phyloP scores from a whole-genome alignment of 495 filamentous ascomycete genomes.

The Penicillium verhagenii region DNA sequence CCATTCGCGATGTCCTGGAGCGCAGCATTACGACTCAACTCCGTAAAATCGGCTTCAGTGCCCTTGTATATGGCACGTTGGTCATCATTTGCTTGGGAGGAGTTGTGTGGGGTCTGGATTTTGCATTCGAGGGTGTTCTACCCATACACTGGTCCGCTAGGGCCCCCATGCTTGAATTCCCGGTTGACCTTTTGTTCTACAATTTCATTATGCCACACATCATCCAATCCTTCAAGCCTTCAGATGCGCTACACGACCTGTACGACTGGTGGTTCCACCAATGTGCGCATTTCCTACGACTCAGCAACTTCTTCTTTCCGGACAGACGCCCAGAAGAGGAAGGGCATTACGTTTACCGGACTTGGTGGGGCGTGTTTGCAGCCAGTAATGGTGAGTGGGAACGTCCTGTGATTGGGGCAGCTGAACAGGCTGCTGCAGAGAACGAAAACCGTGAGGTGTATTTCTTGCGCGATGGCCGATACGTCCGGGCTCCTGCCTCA shows the following conservation, averaged over 20 bases:
- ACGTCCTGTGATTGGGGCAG: slow-evolving; percentile 44
- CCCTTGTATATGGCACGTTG: slow-evolving; percentile 89
- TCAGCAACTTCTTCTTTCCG: slow-evolving; percentile 91
- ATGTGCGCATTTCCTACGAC: slow-evolving; percentile 74
- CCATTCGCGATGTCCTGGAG: slow-evolving; percentile 94
- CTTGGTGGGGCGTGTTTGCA: slow-evolving; percentile 52
- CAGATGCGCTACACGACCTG: slow-evolving; percentile 74
- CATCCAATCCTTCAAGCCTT: slow-evolving; percentile 77
- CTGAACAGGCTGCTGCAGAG: slow-evolving; percentile 32
- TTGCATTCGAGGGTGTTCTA: slow-evolving; percentile 64
- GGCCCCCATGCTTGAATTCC: slow-evolving; percentile 89
- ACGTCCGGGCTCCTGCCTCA: slow-evolving; percentile 84
- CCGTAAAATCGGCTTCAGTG: slow-evolving; percentile 93
- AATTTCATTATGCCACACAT: slow-evolving; percentile 91
- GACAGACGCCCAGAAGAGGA: slow-evolving; percentile 80
- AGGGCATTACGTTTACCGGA: slow-evolving; percentile 57
- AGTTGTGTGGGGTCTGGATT: slow-evolving; percentile 87
- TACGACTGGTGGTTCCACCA: slow-evolving; percentile 96
- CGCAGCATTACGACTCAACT: slow-evolving; percentile 89
- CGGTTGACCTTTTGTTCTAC: slow-evolving; percentile 91
- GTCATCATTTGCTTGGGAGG: slow-evolving; percentile 92
- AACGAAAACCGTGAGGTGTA: slow-evolving; percentile 43
- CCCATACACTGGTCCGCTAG: slow-evolving; percentile 92
- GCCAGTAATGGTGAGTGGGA: slow-evolving; percentile 49
- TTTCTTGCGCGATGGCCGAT: slow-evolving; percentile 73